Base-by-base conservation (phyloP, 1,284 basidiomycete species). In the Fomitiporia mediterranea region DNA sequence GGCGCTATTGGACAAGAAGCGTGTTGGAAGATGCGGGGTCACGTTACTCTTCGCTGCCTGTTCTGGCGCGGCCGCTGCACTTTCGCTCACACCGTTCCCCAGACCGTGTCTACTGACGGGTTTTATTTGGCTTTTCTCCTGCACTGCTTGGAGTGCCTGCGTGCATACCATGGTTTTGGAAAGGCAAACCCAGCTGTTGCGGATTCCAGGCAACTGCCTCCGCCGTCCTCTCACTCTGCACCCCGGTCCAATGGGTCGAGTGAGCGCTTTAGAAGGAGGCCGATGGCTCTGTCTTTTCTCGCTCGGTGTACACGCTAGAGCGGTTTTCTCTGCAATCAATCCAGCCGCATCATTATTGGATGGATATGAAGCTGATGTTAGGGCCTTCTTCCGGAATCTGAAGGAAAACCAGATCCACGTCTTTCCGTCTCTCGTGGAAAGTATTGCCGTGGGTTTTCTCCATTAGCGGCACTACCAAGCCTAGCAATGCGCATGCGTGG, bases 381-480 rank as follows among this genome's bases (percentile, higher is more conserved):
- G 11, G 15, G 30, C 44, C 39, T 32, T 30, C 28, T 40, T 28
- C 50, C 37, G 50, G 37, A 42, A 40, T 51, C 51, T 15, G 40
- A 42, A 32, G 42, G 25, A 27, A 44, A 51, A 42, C 53, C 53
- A 47, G 38, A 55, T 49, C 53, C 25, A 55, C 46, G 53, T 55
- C 46, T 55, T 38, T 19, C 53, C 35, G 53, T 15, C 27, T 49
- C 47, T 19, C 46, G 51, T 53, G 51, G 51, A 53, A n/a, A 53
- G 27, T 43, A 35, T 34, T 43, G 51, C 37, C 38, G 53, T 55
- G 43, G 42, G 28, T 48, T 48, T 49, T 32, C 43, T 55, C 53
- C 47, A 17, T 49, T 48, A 25, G 25, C 51, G 51, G 51, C 51
- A 30, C 15, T 49, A 50, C 48, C 47, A 50, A 49, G 47, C 19